Percentiles rank a stretch among this genome's conserved stretches.
These are phyloP conservation scores for Arthrobotrys sphaeroides DNA, from an alignment of 2,329 filamentous ascomycete species.

Conservation along the genomic window DNA sequence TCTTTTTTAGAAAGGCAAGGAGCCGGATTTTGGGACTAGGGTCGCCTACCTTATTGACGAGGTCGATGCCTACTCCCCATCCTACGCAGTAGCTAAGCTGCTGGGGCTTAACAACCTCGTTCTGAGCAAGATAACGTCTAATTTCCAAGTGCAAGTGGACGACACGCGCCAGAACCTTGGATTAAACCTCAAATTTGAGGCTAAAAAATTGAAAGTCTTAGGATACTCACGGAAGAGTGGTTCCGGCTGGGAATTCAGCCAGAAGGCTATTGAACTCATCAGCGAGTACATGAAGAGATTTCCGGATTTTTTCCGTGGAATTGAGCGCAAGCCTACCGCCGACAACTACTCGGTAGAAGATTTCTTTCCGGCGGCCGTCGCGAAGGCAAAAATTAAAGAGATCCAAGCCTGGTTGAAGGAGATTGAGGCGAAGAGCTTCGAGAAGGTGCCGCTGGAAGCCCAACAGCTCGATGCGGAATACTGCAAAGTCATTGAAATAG, in stretches of 20 bases:
- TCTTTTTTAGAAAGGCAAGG: slow-evolving; percentile 68
- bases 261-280: slow-evolving; percentile 80
- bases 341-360: slow-evolving; percentile 86
- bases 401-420: slow-evolving; percentile 93
- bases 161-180: slow-evolving; percentile 88
- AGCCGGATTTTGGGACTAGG: slow-evolving; percentile 80
- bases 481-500: slow-evolving; percentile 80
- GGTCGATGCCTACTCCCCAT: slow-evolving; percentile 80
- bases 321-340: slow-evolving; percentile 83
- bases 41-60: slow-evolving; percentile 77
- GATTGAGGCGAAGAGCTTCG: slow-evolving; percentile 88
- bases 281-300: slow-evolving; percentile 91
- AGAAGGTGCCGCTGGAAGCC: slow-evolving; percentile 93
- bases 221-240: slow-evolving; percentile 89
- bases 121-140: slow-evolving; percentile 94
- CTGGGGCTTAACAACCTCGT: slow-evolving; percentile 84
- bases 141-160: slow-evolving; percentile 84
- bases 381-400: slow-evolving; percentile 85
- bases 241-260: slow-evolving; percentile 95
- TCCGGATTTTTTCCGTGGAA: slow-evolving; percentile 91
- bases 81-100: slow-evolving; percentile 85
- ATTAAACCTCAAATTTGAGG: slow-evolving; percentile 96
- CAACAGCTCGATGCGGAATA: slow-evolving; percentile 93
- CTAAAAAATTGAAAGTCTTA: slow-evolving; percentile 91
- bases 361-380: slow-evolving; percentile 79